Conservation (phyloP, 805 yeast species). For the Cyberlindnera euphorbiae region DNA sequence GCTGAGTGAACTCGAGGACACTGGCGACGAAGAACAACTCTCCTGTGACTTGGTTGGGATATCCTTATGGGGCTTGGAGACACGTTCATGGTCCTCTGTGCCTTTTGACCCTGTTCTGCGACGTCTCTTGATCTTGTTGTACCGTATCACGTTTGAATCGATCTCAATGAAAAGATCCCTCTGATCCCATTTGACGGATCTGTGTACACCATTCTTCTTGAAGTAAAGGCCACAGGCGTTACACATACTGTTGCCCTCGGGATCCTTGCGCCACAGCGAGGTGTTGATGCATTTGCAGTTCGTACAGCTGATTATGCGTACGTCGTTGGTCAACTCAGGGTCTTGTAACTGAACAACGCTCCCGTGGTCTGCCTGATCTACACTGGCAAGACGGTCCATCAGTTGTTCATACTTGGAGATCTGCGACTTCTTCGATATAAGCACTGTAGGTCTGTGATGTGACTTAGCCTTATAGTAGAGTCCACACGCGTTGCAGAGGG, state of each 20-base stretch:
- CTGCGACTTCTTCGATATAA: slow-evolving; percentile 35
- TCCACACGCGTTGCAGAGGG: slow-evolving; percentile 82
- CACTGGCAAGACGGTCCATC: slow-evolving; percentile 7
- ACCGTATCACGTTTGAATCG: slow-evolving; percentile 17
- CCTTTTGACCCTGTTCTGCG: too few species aligned
- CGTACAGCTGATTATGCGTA: slow-evolving; percentile 44
- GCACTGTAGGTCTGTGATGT: slow-evolving; percentile 63
- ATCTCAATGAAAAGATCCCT: slow-evolving; percentile 18
- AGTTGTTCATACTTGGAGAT: slow-evolving; percentile 12
- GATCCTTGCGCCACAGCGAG: slow-evolving; percentile 89
- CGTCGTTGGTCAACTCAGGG: slow-evolving; percentile 7
- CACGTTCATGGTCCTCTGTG: too few species aligned
- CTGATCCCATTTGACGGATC: slow-evolving; percentile 9
- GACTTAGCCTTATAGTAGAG: slow-evolving; percentile 72
- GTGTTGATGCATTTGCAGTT: slow-evolving; percentile 89
- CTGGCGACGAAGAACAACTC: too few species aligned
- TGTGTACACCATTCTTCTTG: slow-evolving; percentile 35
- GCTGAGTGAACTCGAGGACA: not conserved
- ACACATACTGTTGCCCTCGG: slow-evolving; percentile 84
- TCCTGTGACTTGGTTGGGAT: too few species aligned
- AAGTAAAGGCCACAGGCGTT: slow-evolving; percentile 93
- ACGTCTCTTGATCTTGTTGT: slow-evolving; percentile 21
- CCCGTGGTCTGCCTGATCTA: not conserved
- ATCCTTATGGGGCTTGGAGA: too few species aligned
- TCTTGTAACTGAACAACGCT: slow-evolving; percentile 9